Conservation (phyloP, 1,284 basidiomycete genomes). For the Trametes versicolor region DNA sequence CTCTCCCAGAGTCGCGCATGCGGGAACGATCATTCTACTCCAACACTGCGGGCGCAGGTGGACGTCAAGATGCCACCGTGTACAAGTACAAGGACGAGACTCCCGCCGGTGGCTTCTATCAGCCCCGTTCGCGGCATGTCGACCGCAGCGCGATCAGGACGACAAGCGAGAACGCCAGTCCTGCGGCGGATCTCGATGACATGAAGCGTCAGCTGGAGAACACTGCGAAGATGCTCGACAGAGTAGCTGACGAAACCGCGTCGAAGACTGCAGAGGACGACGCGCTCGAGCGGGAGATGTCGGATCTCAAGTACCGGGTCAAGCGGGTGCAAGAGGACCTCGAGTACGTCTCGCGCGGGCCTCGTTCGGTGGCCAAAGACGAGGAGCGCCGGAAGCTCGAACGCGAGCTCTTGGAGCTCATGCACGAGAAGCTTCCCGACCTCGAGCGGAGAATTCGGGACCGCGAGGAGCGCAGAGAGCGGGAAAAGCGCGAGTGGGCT, state of each 20-base stretch:
- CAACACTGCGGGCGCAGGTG: constrained; percentile 61
- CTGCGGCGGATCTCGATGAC: constrained; percentile 81
- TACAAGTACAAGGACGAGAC: constrained; percentile 88
- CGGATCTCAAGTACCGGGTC: constrained; percentile 88
- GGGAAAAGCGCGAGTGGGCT: constrained; percentile 82
- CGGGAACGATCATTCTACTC: constrained; percentile 79
- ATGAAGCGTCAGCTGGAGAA: constrained; percentile 89
- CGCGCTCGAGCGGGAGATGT: constrained; percentile 88
- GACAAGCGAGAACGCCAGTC: constrained; percentile 74
- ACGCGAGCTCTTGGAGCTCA: constrained; percentile 86
- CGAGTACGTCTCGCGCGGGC: constrained; percentile 87
- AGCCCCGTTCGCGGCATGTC: constrained; percentile 88
- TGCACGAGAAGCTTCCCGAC: constrained; percentile 94
- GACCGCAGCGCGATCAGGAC: constrained; percentile 88
- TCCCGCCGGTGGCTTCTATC: constrained; percentile 76
- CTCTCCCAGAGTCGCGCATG: constrained; percentile 62
- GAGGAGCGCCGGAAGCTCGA: constrained; percentile 91
- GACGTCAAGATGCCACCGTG: constrained; percentile 88
- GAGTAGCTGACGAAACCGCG: constrained; percentile 68
- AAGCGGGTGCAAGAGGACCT: constrained; percentile 93
- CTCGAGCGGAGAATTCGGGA: constrained; percentile 89
- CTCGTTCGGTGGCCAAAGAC: constrained; percentile 80
- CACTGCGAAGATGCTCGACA: constrained; percentile 87
- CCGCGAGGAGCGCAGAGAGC: constrained; percentile 78
- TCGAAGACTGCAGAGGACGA: constrained; percentile 84